phyloP scores from a whole-genome alignment of 2,329 filamentous ascomycete species.

The Rachicladosporium sp. region DNA sequence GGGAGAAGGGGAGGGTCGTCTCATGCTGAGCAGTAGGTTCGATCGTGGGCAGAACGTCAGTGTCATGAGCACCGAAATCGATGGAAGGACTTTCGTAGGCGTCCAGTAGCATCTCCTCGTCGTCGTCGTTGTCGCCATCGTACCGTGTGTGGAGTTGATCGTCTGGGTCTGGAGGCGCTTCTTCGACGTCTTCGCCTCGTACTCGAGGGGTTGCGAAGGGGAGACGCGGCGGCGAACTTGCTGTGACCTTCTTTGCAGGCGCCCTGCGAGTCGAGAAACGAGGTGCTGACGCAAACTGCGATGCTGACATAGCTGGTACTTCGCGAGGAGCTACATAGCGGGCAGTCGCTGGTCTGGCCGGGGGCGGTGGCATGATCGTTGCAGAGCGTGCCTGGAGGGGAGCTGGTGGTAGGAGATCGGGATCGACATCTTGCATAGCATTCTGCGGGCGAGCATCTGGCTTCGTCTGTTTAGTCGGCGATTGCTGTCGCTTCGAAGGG shows the following conservation, averaged over 20 bases:
- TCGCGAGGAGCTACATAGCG: too few relatives aligned
- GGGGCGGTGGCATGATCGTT: too few relatives aligned
- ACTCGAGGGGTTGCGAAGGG: slow-evolving; percentile 8
- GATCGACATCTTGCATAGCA: background rate
- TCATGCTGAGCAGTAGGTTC: slow-evolving; percentile 2
- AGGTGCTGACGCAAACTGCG: slow-evolving; percentile 18
- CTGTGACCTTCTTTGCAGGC: background rate
- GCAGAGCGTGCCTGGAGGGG: background rate
- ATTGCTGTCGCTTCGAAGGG: slow-evolving; percentile 6
- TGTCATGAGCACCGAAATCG: slow-evolving; percentile 9
- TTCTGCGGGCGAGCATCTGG: slow-evolving; percentile 4
- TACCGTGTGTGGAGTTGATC: background rate
- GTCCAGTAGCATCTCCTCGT: slow-evolving; percentile 18
- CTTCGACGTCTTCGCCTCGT: slow-evolving; percentile 16
- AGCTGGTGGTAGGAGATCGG: slow-evolving; percentile 1
- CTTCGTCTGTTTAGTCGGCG: slow-evolving; percentile 9
- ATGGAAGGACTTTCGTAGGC: slow-evolving; percentile 9
- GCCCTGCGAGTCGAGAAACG: slow-evolving; percentile 11
- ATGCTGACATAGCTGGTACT: slow-evolving; percentile 4
- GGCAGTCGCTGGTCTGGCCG: background rate
- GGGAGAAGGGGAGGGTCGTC: slow-evolving; percentile 14
- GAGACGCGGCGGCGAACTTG: slow-evolving; percentile 8
- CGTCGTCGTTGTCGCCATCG: slow-evolving; percentile 3
- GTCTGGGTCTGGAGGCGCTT: slow-evolving; percentile 6
- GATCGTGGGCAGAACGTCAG: too few relatives aligned